Evolutionary conservation across 805 yeast species (phyloP), one percentile per base, ranked within the genome.

Genomic region (Saturnispora besseyi): DNA sequence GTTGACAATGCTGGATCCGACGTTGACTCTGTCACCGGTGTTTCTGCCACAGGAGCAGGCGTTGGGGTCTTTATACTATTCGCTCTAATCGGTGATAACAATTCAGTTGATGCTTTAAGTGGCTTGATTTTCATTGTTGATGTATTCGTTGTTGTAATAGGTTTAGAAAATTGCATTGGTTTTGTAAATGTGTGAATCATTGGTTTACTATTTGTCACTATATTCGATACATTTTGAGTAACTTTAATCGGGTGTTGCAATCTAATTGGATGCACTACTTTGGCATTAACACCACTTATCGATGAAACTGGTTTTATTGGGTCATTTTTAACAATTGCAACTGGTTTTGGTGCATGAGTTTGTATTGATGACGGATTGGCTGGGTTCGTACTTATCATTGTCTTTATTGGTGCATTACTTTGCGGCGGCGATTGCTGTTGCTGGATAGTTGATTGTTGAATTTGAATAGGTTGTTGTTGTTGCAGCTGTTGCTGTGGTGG

Each of bases 101-200:
- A 33, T 11, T 50, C 46, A 9, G 42, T 41, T 5, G 55, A 11
- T 10, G 53, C 44, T 10, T 53, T 53, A 11, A 33, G 29, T 33
- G 50, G 50, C 12, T 47, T 47, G 31, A 47, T 42, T 18, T 47
- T 47, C 41, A 41, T 47, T n/a, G 28, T 7, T 6, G 45, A 21
- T n/a, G 50, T 24, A n/a, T 21, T 33, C 7, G 50, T 22, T 18
- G 38, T 26, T 13, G 28, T 28, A 26, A 33, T 11, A 8, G 50
- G 50, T 36, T 48, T 48, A 4, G 51, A 38, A 38, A 48, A 48
- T 44, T 48, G 51, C 44, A 44, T 43, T 4, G 53, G 51, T 41
- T 53, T 53, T 3, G 56, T 30, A 21, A 53, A 46, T 18, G 52
- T 54, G 13, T 41, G 57, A 36, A 51, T 53, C 46, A 46, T 51